Conservation (phyloP, 805 yeast genomes). For the Saturnispora serradocipensis region DNA sequence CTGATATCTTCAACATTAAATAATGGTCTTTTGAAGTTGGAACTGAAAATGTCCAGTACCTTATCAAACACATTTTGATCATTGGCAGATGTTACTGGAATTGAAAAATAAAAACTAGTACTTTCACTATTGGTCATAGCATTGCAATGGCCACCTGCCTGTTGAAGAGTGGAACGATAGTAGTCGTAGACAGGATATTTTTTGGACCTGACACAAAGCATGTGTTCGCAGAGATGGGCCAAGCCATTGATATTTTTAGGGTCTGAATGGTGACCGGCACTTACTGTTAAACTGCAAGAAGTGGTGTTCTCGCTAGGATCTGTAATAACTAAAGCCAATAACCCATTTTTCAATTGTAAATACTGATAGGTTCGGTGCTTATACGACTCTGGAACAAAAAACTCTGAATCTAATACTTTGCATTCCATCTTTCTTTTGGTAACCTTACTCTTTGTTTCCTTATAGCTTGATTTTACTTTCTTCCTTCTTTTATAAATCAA, state of each 20-base stretch:
- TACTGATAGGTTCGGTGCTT: conserved; percentile 33
- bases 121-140: conserved; percentile 64
- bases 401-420: not conserved
- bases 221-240: conserved; percentile 87
- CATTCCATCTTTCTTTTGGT: not conserved
- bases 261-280: conserved; percentile 75
- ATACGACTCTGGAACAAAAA: conserved; percentile 12
- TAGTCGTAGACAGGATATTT: conserved; percentile 39
- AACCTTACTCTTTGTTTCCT: not conserved
- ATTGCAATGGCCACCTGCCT: conserved; percentile 49
- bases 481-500: not conserved
- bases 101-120: conserved; percentile 54
- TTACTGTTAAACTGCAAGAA: conserved; percentile 66
- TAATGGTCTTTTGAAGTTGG: conserved; percentile 41
- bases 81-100: conserved; percentile 33
- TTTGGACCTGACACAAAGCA: conserved; percentile 50
- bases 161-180: conserved; percentile 35
- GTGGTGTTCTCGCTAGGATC: conserved; percentile 61
- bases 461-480: too few species aligned
- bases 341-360: conserved; percentile 56
- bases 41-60: conserved; percentile 41
- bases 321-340: conserved; percentile 58
- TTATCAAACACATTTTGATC: conserved; percentile 33
- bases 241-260: conserved; percentile 64
- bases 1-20: conserved; percentile 35